Conservation (phyloP, 2,329 filamentous ascomycete species). For the Coniochaeta ligniaria region DNA sequence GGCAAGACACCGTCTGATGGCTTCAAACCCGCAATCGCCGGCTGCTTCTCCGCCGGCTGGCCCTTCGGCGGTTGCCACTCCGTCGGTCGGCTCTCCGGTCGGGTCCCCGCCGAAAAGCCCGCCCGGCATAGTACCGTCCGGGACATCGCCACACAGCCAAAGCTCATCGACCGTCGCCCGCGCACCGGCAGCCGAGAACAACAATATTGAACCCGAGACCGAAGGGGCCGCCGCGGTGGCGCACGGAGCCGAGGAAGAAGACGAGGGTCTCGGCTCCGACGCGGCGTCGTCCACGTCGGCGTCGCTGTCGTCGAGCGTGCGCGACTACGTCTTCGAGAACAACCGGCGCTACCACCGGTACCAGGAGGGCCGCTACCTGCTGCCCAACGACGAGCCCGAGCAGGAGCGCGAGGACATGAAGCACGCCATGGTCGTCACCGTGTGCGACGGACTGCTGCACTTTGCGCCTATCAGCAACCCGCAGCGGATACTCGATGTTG, state of each 20-base stretch:
- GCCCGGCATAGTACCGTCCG: background rate
- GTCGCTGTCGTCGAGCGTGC: conserved; percentile 15
- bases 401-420: conserved; percentile 36
- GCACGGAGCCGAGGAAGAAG: conserved; percentile 4
- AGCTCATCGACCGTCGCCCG: too few species aligned
- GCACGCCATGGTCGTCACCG: conserved; percentile 27
- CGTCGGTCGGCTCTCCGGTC: too few species aligned
- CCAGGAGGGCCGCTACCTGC: conserved; percentile 19
- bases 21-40: background rate
- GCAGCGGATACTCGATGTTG: conserved; percentile 28
- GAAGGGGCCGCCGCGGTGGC: conserved; percentile 5
- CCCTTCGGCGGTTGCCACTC: too few species aligned
- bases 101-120: background rate
- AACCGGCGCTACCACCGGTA: conserved; percentile 19
- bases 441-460: conserved; percentile 29
- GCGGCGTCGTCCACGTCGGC: conserved; percentile 12
- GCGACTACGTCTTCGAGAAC: conserved; percentile 18
- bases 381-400: conserved; percentile 35
- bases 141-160: background rate
- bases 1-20: background rate
- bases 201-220: conserved; percentile 8
- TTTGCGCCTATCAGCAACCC: conserved; percentile 31
- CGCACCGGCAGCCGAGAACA: background rate
- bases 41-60: background rate
- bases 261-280: conserved; percentile 10